Conservation (phyloP, 129 eudicot genomes). For the Saposhnikovia divaricata region DNA sequence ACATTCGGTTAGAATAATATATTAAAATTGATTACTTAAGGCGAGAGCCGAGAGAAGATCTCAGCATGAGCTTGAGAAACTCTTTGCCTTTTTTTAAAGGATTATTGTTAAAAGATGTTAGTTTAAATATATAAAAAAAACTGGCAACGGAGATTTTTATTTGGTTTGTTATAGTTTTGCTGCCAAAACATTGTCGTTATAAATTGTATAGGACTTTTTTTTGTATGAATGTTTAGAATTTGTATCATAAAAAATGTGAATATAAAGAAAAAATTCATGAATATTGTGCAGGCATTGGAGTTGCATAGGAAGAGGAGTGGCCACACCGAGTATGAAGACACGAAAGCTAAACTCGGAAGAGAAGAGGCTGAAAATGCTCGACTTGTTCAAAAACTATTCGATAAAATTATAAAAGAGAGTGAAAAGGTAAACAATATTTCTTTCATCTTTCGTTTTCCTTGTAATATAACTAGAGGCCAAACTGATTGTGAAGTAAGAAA, state of each 20-base stretch:
- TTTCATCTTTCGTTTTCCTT: background rate
- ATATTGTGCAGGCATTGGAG: background rate
- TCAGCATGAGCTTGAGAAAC: no score
- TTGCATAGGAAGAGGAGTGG: background rate
- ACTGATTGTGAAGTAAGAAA: background rate
- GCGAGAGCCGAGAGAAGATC: no score
- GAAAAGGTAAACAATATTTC: background rate
- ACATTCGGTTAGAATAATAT: no score
- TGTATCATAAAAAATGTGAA: background rate
- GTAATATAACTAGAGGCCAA: background rate
- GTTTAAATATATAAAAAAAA: no score
- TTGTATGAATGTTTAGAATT: background rate
- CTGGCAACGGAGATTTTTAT: no score
- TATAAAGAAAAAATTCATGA: background rate
- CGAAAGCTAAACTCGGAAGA: background rate
- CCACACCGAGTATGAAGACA: background rate
- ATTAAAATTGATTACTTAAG: no score
- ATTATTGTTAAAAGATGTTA: no score
- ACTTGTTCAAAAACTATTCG: background rate
- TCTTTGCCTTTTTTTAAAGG: no score
- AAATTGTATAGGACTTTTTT: background rate
- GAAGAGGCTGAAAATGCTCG: background rate
- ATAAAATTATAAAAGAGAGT: background rate
- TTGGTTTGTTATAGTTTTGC: background rate
- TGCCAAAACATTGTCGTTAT: background rate